Percentiles rank a stretch among this genome's conserved stretches.
phyloP scores from a whole-genome alignment of 179 eudicot species.

The Heliamphora pulchella region DNA sequence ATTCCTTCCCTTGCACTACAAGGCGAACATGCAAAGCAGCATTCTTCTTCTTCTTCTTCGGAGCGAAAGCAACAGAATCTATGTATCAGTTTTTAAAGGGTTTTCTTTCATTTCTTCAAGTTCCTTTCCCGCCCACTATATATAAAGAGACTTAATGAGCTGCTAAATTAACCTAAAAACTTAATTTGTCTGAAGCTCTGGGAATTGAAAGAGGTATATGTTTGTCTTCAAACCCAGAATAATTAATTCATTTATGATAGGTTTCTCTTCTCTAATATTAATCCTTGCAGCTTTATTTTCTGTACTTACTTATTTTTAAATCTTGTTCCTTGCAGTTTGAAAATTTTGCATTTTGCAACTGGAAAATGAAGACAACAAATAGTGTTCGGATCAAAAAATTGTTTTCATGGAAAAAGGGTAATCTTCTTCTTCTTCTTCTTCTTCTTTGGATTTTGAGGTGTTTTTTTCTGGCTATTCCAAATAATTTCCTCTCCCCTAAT shows the following conservation, averaged over 20 bases:
- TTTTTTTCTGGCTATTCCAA: too few species aligned
- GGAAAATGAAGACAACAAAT: neutral
- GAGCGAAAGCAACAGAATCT: constrained; percentile 1
- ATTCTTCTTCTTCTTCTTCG: neutral
- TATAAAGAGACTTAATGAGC: neutral
- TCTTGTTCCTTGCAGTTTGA: neutral
- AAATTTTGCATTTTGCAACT: neutral
- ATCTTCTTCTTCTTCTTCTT: neutral
- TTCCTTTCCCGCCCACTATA: neutral
- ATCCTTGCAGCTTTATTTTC: neutral
- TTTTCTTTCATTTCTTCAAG: neutral
- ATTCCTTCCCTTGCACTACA: too few species aligned
- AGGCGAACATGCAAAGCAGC: too few species aligned
- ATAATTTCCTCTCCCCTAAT: too few species aligned
- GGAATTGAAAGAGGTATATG: too few species aligned
- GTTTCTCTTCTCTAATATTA: too few species aligned
- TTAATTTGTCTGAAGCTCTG: too few species aligned
- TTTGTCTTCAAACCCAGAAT: too few species aligned
- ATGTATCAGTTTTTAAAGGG: neutral
- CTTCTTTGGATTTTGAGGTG: neutral
- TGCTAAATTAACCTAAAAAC: neutral
- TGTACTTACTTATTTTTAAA: neutral
- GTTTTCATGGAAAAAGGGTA: neutral
- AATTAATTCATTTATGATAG: too few species aligned
- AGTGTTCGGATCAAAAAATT: neutral